These are phyloP conservation scores for Verticillium longisporum DNA, from an alignment of 2,329 filamentous ascomycete genomes.

Conservation along the genomic window DNA sequence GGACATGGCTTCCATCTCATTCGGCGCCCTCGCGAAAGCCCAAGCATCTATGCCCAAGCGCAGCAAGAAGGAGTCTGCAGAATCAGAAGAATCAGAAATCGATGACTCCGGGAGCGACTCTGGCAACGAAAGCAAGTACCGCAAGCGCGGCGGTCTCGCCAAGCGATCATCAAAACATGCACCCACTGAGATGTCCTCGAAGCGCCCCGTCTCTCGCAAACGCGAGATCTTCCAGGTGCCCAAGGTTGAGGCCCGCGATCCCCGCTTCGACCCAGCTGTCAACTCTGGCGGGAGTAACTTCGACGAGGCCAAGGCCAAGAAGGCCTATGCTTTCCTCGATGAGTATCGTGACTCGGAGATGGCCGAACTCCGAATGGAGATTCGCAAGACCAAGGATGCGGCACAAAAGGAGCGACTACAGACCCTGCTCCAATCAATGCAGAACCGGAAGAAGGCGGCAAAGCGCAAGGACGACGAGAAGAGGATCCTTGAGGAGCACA, in stretches of 20 bases:
- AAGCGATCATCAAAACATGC: constrained; percentile 73
- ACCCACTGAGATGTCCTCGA: constrained; percentile 74
- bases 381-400: constrained; percentile 60
- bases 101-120: constrained; percentile 17
- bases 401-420: constrained; percentile 63
- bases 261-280: constrained; percentile 71
- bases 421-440: constrained; percentile 68
- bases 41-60: constrained; percentile 56
- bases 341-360: constrained; percentile 84
- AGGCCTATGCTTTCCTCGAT: constrained; percentile 81
- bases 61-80: constrained; percentile 17
- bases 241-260: constrained; percentile 65
- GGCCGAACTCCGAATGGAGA: constrained; percentile 59
- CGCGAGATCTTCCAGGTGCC: constrained; percentile 62
- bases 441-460: constrained; percentile 67
- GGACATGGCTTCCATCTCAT: constrained; percentile 61
- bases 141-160: constrained; percentile 23
- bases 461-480: constrained; percentile 63
- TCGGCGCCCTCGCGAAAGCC: constrained; percentile 83
- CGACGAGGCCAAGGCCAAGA: constrained; percentile 54
- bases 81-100: constrained; percentile 16
- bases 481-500: constrained; percentile 67
- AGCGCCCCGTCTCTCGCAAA: constrained; percentile 73
- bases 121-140: constrained; percentile 17
- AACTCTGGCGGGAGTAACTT: constrained; percentile 35